These are phyloP conservation scores for Ephemerocybe angulata DNA, from an alignment of 768 basidiomycete genomes.

Conservation along the genomic window DNA sequence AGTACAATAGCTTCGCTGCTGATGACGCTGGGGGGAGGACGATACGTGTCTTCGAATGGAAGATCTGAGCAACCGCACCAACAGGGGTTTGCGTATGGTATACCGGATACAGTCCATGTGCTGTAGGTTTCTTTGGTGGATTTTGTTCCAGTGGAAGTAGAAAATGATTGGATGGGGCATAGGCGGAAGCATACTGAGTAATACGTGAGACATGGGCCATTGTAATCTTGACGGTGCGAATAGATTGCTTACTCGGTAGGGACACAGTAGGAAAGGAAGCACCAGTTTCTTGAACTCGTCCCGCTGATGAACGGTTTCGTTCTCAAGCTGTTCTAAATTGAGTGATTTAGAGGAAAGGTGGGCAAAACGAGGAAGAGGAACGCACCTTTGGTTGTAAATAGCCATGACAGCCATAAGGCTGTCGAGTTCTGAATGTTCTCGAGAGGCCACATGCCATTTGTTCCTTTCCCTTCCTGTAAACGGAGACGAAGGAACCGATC, in stretches of 20 bases:
- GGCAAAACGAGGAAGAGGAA: conserved; percentile 7
- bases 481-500: conserved; percentile 42
- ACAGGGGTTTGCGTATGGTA: conserved; percentile 6
- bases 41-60: conserved; percentile 15
- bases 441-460: conserved; percentile 51
- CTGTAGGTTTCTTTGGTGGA: conserved; percentile 9
- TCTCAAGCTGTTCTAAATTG: conserved; percentile 21
- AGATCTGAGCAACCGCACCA: background rate
- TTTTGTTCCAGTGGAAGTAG: conserved; percentile 36
- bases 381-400: conserved; percentile 50
- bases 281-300: conserved; percentile 26
- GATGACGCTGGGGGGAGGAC: conserved; percentile 45
- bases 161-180: conserved; percentile 62
- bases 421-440: conserved; percentile 48
- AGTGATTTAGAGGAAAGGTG: conserved; percentile 2
- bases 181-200: conserved; percentile 54
- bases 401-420: conserved; percentile 63
- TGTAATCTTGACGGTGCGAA: conserved; percentile 5
- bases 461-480: conserved; percentile 37
- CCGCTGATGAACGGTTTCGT: conserved; percentile 22
- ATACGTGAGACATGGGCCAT: conserved; percentile 1
- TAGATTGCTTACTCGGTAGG: conserved; percentile 39
- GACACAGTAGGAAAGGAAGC: conserved; percentile 37
- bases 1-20: conserved; percentile 62
- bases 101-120: conserved; percentile 16